Conservation (phyloP, 2,329 filamentous ascomycete species). For the Diaporthe caulivora region DNA sequence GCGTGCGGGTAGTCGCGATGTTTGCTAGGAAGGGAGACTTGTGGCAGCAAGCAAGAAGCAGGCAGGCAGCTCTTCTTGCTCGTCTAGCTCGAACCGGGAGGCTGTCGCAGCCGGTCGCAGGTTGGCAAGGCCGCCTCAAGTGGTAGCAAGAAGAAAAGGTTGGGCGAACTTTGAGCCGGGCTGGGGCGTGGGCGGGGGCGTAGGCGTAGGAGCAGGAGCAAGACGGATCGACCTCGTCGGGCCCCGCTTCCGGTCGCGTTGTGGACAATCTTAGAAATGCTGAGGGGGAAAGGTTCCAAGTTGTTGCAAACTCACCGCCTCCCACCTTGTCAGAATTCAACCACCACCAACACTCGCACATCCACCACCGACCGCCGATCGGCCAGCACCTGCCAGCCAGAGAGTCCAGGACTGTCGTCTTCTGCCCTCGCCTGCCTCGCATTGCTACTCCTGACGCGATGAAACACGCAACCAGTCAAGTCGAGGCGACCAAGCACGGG, state of each 20-base stretch:
- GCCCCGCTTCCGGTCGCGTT: slow-evolving; percentile 11
- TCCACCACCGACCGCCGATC: slow-evolving; percentile 11
- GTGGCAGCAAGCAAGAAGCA: not conserved
- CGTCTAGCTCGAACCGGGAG: not conserved
- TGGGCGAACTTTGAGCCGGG: not conserved
- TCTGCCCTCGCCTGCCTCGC: too few species aligned
- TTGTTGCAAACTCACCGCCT: slow-evolving; percentile 25
- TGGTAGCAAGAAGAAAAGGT: not conserved
- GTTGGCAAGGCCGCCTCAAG: not conserved
- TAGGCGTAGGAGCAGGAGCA: not conserved
- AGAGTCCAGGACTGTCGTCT: too few species aligned
- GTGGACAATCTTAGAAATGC: slow-evolving; percentile 11
- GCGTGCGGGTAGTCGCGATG: not conserved
- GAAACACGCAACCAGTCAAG: slow-evolving; percentile 30
- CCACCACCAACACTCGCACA: not conserved
- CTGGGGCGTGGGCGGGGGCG: not conserved
- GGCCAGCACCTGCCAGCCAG: slow-evolving; percentile 4
- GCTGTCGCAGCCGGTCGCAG: slow-evolving; percentile 5
- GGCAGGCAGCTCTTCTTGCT: not conserved
- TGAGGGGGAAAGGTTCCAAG: slow-evolving; percentile 22
- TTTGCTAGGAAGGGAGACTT: not conserved
- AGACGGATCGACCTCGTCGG: slow-evolving; percentile 1
- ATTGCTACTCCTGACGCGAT: slow-evolving; percentile 16
- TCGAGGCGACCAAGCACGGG: slow-evolving; percentile 15
- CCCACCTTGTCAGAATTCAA: not conserved